Evolutionary conservation across 176 grass and related monocot genomes (phyloP), one percentile per base, ranked within the genome.

Genomic region (Dactylis glomerata): DNA sequence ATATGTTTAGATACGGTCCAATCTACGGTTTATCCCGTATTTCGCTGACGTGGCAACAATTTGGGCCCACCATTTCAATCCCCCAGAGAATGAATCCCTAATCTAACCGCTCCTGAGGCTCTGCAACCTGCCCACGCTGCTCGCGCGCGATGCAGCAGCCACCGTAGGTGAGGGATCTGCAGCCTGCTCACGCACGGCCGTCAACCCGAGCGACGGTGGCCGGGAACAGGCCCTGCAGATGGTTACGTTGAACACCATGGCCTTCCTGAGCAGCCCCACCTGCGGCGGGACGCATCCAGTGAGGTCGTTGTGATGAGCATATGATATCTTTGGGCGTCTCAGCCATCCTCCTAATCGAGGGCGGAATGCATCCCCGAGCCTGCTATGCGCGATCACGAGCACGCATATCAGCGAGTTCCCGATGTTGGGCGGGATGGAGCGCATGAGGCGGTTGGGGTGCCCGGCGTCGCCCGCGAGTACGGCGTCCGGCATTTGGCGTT

Each of bases 191-290:
- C 76, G 26, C 0, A 89, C 2, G 10, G 76, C 13, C 1, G 40
- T 5, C 57, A 88, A 14, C 12, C 78, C 47, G 0, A n/a, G 19
- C 38, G 11, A 92, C 51, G 6, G 0, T 73, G 19, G 37, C 27
- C 1, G 82, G 64, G 1, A 89, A 72, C 54, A 3, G 47, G 17
- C 77, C 86, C 34, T 71, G 67, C 17, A 92, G 78, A 10, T 15
- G 57, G 56, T 92, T 90, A 86, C 84, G 16, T 90, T 84, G 15
- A 90, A 73, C 11, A 86, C 73, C 0, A 84, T 86, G 1, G 73
- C 6, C 67, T 44, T 54, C 2, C 47, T 49, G 0, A 83, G 84
- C 65, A 83, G 2, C 3, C 79, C 84, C 1, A 87, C 80, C 80
- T 90, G 54, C 2, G 41, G 33, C 20, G 88, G 88, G 22, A 80